Percentiles rank a stretch among this genome's conserved stretches.
Conservation (phyloP, 2,329 filamentous ascomycete genomes). For the Botryotinia calthae region DNA sequence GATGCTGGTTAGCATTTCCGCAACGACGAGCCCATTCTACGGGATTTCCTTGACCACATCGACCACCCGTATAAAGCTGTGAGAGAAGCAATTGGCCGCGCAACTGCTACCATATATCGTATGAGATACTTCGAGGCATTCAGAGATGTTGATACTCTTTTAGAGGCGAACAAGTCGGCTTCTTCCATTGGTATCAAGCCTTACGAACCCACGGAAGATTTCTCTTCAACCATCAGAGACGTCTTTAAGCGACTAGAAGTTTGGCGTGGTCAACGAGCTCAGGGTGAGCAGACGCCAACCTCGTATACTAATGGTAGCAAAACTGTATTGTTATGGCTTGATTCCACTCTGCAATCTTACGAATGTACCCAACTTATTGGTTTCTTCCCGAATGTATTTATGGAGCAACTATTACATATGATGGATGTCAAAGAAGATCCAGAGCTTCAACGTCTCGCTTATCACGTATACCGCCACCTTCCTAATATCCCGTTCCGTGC, state of each 20-base stretch:
- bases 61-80: slow-evolving; percentile 98
- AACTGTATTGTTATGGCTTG: slow-evolving; percentile 92
- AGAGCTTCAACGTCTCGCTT: slow-evolving; percentile 89
- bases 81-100: slow-evolving; percentile 88
- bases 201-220: slow-evolving; percentile 75
- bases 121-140: slow-evolving; percentile 95
- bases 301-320: slow-evolving; percentile 95
- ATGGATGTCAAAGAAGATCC: slow-evolving; percentile 99
- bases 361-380: slow-evolving; percentile 88
- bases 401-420: slow-evolving; percentile 95
- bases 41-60: slow-evolving; percentile 86
- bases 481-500: slow-evolving; percentile 91
- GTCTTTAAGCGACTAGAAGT: slow-evolving; percentile 78
- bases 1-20: slow-evolving; percentile 97
- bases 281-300: slow-evolving; percentile 89
- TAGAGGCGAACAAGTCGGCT: slow-evolving; percentile 73
- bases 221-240: slow-evolving; percentile 65
- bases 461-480: slow-evolving; percentile 93
- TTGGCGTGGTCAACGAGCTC: slow-evolving; percentile 80
- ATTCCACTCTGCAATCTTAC: slow-evolving; percentile 83
- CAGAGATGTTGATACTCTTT: slow-evolving; percentile 69
- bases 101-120: slow-evolving; percentile 82
- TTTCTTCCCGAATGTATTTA: slow-evolving; percentile 88
- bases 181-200: slow-evolving; percentile 84
- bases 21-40: slow-evolving; percentile 78